Conservation (phyloP, 2,329 filamentous ascomycete genomes). For the Aspergillus alliaceus region DNA sequence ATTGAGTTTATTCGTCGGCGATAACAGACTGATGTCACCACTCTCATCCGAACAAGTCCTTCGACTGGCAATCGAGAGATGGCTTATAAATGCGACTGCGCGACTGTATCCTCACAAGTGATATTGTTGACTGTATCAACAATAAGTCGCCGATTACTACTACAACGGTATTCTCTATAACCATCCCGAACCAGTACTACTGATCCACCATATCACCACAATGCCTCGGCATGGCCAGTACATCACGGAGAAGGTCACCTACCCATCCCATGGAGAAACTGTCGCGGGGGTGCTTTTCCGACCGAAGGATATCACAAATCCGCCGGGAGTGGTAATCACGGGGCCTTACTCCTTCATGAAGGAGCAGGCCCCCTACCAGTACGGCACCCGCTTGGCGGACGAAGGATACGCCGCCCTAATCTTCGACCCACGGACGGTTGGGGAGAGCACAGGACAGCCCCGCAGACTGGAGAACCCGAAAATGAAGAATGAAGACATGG, state of each 20-base stretch:
- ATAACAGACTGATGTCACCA: too few species aligned
- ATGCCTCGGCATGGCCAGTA: slow-evolving; percentile 28
- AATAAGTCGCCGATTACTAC: background rate
- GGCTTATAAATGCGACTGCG: too few species aligned
- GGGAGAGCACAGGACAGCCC: slow-evolving; percentile 30
- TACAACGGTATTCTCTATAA: too few species aligned
- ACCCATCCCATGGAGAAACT: slow-evolving; percentile 28
- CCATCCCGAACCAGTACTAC: background rate
- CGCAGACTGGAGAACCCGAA: slow-evolving; percentile 30
- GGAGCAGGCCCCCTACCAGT: slow-evolving; percentile 32
- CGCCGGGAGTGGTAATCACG: slow-evolving; percentile 24
- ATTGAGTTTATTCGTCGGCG: too few species aligned
- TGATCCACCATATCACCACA: background rate
- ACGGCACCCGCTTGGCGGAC: slow-evolving; percentile 31
- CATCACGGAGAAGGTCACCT: slow-evolving; percentile 26
- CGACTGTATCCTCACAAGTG: too few species aligned
- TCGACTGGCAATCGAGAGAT: too few species aligned
- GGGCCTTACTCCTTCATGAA: slow-evolving; percentile 30
- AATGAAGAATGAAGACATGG: slow-evolving; percentile 32
- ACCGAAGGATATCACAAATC: slow-evolving; percentile 23
- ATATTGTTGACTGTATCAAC: background rate
- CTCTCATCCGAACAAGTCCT: too few species aligned
- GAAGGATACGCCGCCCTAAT: slow-evolving; percentile 33
- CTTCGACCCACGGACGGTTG: slow-evolving; percentile 32
- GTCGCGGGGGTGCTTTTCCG: slow-evolving; percentile 19